Conservation (phyloP, 2,329 filamentous ascomycete genomes). For the Trichoderma simmonsii region DNA sequence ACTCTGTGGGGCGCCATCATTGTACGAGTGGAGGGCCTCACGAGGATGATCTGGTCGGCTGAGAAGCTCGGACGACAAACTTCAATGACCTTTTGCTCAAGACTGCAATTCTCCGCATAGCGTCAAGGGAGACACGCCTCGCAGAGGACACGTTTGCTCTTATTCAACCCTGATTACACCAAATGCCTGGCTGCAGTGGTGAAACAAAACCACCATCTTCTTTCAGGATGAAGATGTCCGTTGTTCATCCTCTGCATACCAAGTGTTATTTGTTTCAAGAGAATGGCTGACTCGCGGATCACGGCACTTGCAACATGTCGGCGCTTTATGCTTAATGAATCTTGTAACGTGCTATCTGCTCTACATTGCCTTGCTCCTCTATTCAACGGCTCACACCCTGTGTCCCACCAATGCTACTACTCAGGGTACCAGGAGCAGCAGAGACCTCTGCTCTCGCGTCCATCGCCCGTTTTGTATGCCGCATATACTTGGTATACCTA, state of each 20-base stretch:
- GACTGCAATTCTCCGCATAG: background rate
- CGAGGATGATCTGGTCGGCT: background rate
- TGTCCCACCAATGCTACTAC: background rate
- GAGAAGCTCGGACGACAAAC: conserved; percentile 3
- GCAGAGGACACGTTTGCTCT: background rate
- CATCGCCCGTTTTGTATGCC: background rate
- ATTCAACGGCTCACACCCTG: background rate
- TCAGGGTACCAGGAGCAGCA: background rate
- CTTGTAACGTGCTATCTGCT: background rate
- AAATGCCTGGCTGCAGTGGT: background rate
- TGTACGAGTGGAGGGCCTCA: background rate
- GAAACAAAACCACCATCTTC: background rate
- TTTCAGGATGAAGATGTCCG: background rate
- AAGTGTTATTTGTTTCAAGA: background rate
- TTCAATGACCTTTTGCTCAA: background rate
- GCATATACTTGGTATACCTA: background rate
- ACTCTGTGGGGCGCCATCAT: background rate
- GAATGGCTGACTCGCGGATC: background rate
- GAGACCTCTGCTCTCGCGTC: background rate
- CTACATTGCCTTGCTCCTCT: background rate
- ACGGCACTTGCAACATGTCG: background rate
- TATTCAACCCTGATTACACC: background rate
- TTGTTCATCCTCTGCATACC: background rate
- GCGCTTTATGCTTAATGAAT: background rate
- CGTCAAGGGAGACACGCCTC: background rate